Percentiles rank a stretch among this genome's conserved stretches.
Conservation (phyloP, 148 eudicot species). For the Dianthus caryophyllus region DNA sequence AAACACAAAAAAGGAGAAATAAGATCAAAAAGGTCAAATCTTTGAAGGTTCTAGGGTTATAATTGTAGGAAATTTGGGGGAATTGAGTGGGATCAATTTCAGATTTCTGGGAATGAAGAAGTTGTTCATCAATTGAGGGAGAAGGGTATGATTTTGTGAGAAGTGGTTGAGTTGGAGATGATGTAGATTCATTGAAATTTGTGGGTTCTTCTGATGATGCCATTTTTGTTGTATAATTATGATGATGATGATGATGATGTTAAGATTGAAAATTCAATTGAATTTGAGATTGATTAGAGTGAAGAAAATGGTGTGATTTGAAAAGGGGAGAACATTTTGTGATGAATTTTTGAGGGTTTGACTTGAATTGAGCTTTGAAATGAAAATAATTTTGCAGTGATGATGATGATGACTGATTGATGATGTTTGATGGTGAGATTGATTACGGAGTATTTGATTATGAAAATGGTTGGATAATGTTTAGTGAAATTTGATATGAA, state of each 20-base stretch:
- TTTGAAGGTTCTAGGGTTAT: slow-evolving; percentile 57
- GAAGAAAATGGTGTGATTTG: neutral
- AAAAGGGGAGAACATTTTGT: neutral
- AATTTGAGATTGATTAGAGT: neutral
- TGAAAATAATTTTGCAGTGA: too few species aligned
- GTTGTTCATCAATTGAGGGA: slow-evolving; percentile 35
- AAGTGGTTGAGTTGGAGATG: slow-evolving; percentile 60
- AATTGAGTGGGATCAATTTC: slow-evolving; percentile 46
- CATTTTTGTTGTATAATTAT: slow-evolving; percentile 26
- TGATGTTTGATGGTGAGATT: too few species aligned
- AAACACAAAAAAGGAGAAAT: slow-evolving; percentile 45
- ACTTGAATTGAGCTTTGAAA: neutral
- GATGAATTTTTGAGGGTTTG: neutral
- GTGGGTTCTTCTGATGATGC: slow-evolving; percentile 50
- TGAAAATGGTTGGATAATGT: too few species aligned
- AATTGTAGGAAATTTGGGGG: slow-evolving; percentile 67
- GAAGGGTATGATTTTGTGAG: slow-evolving; percentile 53
- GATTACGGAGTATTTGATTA: too few species aligned
- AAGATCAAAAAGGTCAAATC: slow-evolving; percentile 75
- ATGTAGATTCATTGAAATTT: slow-evolving; percentile 29
- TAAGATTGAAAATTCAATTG: neutral
- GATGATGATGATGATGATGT: neutral
- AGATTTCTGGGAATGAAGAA: slow-evolving; percentile 25
- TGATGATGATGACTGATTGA: too few species aligned
- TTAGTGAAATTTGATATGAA: too few species aligned